Conservation (phyloP, 306 rosid genomes). For the Trifolium dubium region DNA sequence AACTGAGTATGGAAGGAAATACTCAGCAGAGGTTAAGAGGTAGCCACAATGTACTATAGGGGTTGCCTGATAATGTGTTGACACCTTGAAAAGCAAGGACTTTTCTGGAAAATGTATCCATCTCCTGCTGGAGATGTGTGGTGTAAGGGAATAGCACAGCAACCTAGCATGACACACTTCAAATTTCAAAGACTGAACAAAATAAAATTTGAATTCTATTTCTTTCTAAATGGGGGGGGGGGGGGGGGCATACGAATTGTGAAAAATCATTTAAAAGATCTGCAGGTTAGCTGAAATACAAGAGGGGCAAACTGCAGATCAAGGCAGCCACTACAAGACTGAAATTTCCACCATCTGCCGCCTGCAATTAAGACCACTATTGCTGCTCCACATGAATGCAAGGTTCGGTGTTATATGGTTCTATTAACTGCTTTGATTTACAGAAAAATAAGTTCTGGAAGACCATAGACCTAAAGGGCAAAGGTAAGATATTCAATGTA, state of each 20-base stretch:
- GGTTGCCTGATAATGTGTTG: background rate
- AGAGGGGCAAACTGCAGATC: background rate
- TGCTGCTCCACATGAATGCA: background rate
- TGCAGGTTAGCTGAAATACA: background rate
- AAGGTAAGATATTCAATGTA: constrained; percentile 22
- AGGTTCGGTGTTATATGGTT: background rate
- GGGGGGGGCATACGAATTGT: background rate
- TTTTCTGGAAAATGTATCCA: background rate
- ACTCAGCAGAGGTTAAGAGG: background rate
- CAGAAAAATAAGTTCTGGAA: background rate
- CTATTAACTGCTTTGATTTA: constrained; percentile 13
- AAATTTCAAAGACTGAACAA: background rate
- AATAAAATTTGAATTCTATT: background rate
- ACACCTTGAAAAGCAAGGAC: background rate
- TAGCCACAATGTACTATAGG: background rate
- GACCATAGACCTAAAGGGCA: constrained; percentile 10
- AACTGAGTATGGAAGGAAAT: background rate
- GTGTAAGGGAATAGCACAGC: constrained; percentile 16
- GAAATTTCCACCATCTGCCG: background rate
- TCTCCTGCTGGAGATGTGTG: background rate
- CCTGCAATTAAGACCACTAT: background rate
- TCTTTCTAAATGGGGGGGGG: background rate
- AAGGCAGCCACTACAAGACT: background rate
- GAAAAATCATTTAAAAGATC: background rate
- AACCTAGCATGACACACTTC: background rate